Evolutionary conservation across 2,329 filamentous ascomycete genomes (phyloP).

Genomic region (Claviceps sp.): DNA sequence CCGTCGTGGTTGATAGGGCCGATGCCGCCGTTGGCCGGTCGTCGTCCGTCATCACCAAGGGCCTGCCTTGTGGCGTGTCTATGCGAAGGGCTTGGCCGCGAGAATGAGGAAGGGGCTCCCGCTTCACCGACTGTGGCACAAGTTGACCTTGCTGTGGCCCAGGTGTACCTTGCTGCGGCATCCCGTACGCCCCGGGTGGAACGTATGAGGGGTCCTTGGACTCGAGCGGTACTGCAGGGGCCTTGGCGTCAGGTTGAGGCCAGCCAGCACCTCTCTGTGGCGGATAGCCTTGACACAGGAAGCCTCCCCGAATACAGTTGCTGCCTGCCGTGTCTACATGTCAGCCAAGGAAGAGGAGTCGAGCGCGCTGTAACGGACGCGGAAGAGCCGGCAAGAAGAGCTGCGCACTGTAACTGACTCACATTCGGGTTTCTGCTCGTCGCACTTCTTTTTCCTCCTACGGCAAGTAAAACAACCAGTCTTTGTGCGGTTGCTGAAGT

Average conservation of each 20-base stretch:
- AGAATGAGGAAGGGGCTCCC: slow-evolving; percentile 45
- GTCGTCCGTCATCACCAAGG: slow-evolving; percentile 37
- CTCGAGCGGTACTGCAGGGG: slow-evolving; percentile 60
- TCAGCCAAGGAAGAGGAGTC: neutral
- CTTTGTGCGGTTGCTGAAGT: slow-evolving; percentile 92
- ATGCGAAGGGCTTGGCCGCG: slow-evolving; percentile 49
- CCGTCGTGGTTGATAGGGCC: slow-evolving; percentile 44
- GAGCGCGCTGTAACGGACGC: neutral
- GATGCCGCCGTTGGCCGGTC: slow-evolving; percentile 47
- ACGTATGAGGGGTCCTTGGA: slow-evolving; percentile 63
- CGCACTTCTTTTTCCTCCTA: slow-evolving; percentile 92
- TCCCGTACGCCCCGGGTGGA: slow-evolving; percentile 47
- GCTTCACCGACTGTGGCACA: slow-evolving; percentile 29
- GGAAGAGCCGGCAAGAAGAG: no score
- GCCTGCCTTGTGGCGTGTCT: slow-evolving; percentile 46
- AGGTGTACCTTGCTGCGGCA: slow-evolving; percentile 35
- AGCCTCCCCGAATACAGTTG: slow-evolving; percentile 83
- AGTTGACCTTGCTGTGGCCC: slow-evolving; percentile 24
- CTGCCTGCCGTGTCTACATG: slow-evolving; percentile 41
- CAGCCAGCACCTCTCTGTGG: slow-evolving; percentile 58
- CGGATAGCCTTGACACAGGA: slow-evolving; percentile 83
- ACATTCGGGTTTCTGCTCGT: slow-evolving; percentile 90
- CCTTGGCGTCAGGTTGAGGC: slow-evolving; percentile 62
- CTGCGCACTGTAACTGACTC: slow-evolving; percentile 24
- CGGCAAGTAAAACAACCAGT: slow-evolving; percentile 90